A percentile compares a stretch with the other conserved stretches of the same genome.
Conservation (phyloP, 164 flowering plant genomes). For the Kingdonia uniflora region DNA sequence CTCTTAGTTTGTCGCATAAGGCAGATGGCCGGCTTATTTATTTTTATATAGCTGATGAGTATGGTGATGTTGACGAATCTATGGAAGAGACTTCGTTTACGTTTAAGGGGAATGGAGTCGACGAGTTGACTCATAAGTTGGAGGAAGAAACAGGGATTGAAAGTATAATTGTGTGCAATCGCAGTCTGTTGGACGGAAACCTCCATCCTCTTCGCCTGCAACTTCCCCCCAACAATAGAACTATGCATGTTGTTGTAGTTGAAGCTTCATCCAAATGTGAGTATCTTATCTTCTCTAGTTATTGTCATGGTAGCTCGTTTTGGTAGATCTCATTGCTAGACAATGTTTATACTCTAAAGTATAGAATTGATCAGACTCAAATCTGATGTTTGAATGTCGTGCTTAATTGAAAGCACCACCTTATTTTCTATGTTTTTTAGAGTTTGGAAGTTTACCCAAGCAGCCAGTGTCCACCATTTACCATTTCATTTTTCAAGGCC, state of each 20-base stretch:
- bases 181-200: conserved; percentile 43
- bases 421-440: too few relatives aligned
- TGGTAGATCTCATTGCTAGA: too few relatives aligned
- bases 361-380: too few relatives aligned
- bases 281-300: background rate
- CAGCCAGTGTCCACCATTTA: too few relatives aligned
- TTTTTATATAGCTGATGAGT: conserved; percentile 35
- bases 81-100: conserved; percentile 16
- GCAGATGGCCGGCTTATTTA: conserved; percentile 36
- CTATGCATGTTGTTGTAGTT: conserved; percentile 59
- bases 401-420: too few relatives aligned
- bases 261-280: conserved; percentile 39
- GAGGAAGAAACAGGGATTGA: conserved; percentile 52
- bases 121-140: conserved; percentile 38
- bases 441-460: too few relatives aligned
- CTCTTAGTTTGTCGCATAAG: conserved; percentile 17
- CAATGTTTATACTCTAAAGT: too few relatives aligned
- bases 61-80: conserved; percentile 30
- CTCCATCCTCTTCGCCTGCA: conserved; percentile 58
- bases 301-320: too few relatives aligned
- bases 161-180: conserved; percentile 38
- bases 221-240: conserved; percentile 63
- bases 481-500: too few relatives aligned
- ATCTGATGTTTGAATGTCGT: too few relatives aligned
- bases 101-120: conserved; percentile 48